Conservation (phyloP, 306 rosid genomes). For the Abrus pulchellus region DNA sequence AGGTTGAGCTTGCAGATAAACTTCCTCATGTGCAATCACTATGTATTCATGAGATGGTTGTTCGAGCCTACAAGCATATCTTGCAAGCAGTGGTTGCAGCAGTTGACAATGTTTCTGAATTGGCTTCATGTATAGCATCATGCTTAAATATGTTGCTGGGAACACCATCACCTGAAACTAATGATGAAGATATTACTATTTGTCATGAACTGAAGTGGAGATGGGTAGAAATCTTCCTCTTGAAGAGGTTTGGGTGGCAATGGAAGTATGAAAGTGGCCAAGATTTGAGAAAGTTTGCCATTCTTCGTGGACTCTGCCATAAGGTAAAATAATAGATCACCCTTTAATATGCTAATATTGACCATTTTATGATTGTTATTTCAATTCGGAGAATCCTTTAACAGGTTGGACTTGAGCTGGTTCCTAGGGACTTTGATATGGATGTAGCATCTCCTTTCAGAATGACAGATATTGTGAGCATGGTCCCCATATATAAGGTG, state of each 20-base stretch:
- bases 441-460: constrained; percentile 76
- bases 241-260: constrained; percentile 87
- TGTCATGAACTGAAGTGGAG: constrained; percentile 79
- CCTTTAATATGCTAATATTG: constrained; percentile 4
- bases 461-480: constrained; percentile 82
- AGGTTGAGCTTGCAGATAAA: constrained; percentile 98
- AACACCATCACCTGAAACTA: constrained; percentile 66
- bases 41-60: constrained; percentile 92
- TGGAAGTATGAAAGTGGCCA: constrained; percentile 74
- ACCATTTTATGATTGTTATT: constrained; percentile 25
- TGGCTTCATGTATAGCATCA: constrained; percentile 86
- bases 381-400: constrained; percentile 44
- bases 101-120: constrained; percentile 72
- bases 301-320: constrained; percentile 96
- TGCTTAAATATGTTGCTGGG: constrained; percentile 90
- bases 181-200: constrained; percentile 56
- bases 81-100: constrained; percentile 93
- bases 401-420: constrained; percentile 98
- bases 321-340: constrained; percentile 66
- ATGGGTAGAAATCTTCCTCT: constrained; percentile 91
- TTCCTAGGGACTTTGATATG: constrained; percentile 92
- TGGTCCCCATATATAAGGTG: constrained; percentile 98
- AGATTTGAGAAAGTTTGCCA: constrained; percentile 85
- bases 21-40: constrained; percentile 98
- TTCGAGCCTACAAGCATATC: constrained; percentile 95